phyloP scores from a whole-genome alignment of 352 stramenopile species.

The Thalassiosira ordinaria region DNA sequence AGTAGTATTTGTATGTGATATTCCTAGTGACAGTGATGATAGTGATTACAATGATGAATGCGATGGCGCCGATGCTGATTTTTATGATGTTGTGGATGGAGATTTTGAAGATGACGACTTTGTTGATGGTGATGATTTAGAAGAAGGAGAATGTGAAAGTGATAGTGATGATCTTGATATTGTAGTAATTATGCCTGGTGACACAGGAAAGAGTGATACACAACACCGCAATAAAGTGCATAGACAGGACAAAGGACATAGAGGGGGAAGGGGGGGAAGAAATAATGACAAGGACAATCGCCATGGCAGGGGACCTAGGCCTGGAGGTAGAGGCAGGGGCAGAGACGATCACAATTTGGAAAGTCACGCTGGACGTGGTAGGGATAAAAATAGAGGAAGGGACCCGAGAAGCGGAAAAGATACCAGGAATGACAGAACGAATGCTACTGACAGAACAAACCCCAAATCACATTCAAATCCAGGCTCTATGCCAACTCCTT shows the following conservation, averaged over 20 bases:
- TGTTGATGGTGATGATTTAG: background rate
- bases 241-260: constrained; percentile 1
- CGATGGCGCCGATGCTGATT: background rate
- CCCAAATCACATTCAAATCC: constrained; percentile 4
- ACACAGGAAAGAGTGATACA: background rate
- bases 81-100: background rate
- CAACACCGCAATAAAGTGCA: constrained; percentile 1
- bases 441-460: background rate
- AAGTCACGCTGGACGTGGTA: background rate
- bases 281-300: constrained; percentile 13
- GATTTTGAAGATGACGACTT: constrained; percentile 10
- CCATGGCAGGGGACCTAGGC: background rate
- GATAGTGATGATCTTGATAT: constrained; percentile 8
- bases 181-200: constrained; percentile 2
- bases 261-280: constrained; percentile 7
- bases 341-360: background rate
- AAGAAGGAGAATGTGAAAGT: constrained; percentile 5
- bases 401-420: background rate
- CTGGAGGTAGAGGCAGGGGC: constrained; percentile 12
- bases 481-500: constrained; percentile 40
- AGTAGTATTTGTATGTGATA: constrained; percentile 29
- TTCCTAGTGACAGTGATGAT: constrained; percentile 22
- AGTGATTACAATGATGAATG: background rate
- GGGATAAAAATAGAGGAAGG: background rate
- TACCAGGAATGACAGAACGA: background rate